Evolutionary conservation across 495 filamentous ascomycete genomes (phyloP), one percentile per base, ranked within the genome.

Genomic region (Chaetomidium leptoderma): DNA sequence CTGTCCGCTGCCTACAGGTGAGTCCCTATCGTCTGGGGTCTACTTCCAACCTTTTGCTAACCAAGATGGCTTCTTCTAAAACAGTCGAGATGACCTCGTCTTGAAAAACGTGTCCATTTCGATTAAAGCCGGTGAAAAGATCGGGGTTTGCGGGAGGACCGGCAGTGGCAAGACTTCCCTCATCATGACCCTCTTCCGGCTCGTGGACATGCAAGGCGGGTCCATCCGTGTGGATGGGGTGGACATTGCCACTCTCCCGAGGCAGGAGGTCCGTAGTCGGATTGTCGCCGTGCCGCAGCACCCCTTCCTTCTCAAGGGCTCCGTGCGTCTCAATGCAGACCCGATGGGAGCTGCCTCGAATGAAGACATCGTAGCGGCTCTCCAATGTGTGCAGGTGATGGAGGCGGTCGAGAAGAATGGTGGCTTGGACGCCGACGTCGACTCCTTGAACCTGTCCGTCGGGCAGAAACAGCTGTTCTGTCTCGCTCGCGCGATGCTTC

Each of bases 241-340:
- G 7, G 42, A 47, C 42, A 36, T 56, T 32, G 53, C 21, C 27
- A 47, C 53, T 56, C 53, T n/a, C 53, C 42, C 21, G 42, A 47
- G 69, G 6, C 32, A 70, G 23, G 54, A 58, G 11, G 51, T 74
- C 17, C 71, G 76, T 0, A 66, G 70, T 23, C 50, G 51, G 40
- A 63, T 81, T 37, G 73, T 76, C 48, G 64, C 70, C 24, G 67
- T 81, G 0, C 74, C 77, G 6, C 78, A 81, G 61, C 73, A 78
- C 24, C 61, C 72, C 32, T 26, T 32, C 32, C 24, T 37, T 9
- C 53, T 42, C 32, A 47, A 47, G 16, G 42, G 53, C 42, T 70
- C 64, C 6, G 74, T 82, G 0, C 69, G 78, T 13, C 54, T 71
- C 13, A 82, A 82, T 37, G 73, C 70, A 29, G 76, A 83, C 50